A percentile compares a stretch with the other conserved stretches of the same genome.
These are phyloP conservation scores for Penicillium bialowiezense DNA, from an alignment of 495 filamentous ascomycete species.

Conservation along the genomic window DNA sequence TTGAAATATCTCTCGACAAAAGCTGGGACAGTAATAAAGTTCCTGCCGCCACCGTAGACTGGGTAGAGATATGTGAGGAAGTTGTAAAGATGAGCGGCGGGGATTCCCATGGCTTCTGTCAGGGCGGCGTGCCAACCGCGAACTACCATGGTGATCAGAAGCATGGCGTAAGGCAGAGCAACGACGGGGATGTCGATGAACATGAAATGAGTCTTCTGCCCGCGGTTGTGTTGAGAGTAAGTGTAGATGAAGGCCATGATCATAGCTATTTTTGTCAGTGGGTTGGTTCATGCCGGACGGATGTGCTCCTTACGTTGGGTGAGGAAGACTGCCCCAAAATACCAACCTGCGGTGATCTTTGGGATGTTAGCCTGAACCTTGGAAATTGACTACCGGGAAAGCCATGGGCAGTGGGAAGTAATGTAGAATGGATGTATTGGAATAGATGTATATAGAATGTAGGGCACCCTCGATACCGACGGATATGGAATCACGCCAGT, in stretches of 20 bases:
- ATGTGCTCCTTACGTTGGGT: conserved; percentile 46
- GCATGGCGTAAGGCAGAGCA: conserved; percentile 72
- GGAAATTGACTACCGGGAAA: conserved; percentile 20
- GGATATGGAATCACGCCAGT: conserved; percentile 60
- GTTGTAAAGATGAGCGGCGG: conserved; percentile 82
- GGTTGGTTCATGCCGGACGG: background rate
- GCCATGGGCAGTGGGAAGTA: background rate
- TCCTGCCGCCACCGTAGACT: conserved; percentile 73
- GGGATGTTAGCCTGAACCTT: conserved; percentile 24
- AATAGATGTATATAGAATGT: conserved; percentile 55
- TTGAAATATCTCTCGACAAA: conserved; percentile 63
- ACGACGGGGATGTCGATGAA: conserved; percentile 74
- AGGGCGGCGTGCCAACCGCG: conserved; percentile 45
- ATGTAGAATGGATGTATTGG: conserved; percentile 22
- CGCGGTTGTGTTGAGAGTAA: conserved; percentile 75
- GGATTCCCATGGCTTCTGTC: conserved; percentile 62
- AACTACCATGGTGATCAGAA: conserved; percentile 64
- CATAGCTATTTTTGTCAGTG: conserved; percentile 54
- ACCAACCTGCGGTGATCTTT: conserved; percentile 48
- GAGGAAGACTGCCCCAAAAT: conserved; percentile 52
- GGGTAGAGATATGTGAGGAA: conserved; percentile 83
- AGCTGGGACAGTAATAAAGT: conserved; percentile 64
- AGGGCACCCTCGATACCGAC: conserved; percentile 83
- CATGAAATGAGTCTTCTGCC: conserved; percentile 65
- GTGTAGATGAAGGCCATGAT: conserved; percentile 79